Evolutionary conservation across 2,329 filamentous ascomycete species (phyloP).

Genomic region (Allantophomopsis lycopodina): DNA sequence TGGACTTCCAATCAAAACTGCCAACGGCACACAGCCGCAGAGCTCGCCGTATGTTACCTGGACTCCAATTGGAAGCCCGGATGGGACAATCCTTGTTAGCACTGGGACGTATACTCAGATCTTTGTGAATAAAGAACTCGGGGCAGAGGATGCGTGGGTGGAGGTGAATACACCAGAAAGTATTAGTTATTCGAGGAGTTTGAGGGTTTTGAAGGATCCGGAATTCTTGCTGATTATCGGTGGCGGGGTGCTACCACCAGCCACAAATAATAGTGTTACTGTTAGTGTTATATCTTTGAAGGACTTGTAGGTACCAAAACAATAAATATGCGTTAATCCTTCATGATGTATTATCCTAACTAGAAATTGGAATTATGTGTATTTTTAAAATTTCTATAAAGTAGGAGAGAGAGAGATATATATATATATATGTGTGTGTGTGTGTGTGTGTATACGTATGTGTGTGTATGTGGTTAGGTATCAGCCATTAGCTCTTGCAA

Average conservation of each 20-base stretch:
- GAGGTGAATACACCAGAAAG: slow-evolving; percentile 12
- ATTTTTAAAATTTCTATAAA: too few relatives aligned
- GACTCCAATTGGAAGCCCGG: slow-evolving; percentile 13
- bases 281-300: slow-evolving; percentile 16
- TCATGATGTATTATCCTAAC: too few relatives aligned
- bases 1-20: slow-evolving; percentile 11
- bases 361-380: too few relatives aligned
- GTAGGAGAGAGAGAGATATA: too few relatives aligned
- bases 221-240: slow-evolving; percentile 17
- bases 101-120: slow-evolving; percentile 10
- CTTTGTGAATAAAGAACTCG: slow-evolving; percentile 15
- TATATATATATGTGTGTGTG: too few relatives aligned
- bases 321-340: too few relatives aligned
- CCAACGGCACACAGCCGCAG: slow-evolving; percentile 11
- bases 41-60: slow-evolving; percentile 16
- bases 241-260: slow-evolving; percentile 14
- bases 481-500: too few relatives aligned
- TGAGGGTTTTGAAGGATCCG: slow-evolving; percentile 13
- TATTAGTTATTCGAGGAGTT: slow-evolving; percentile 13
- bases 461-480: too few relatives aligned
- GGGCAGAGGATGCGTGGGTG: slow-evolving; percentile 14
- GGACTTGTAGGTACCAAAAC: neutral
- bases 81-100: slow-evolving; percentile 17
- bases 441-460: too few relatives aligned
- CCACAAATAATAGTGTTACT: slow-evolving; percentile 15